Percentiles rank a stretch among this genome's conserved stretches.
Conservation (phyloP, 2,329 filamentous ascomycete species). For the Penicillium sp. region DNA sequence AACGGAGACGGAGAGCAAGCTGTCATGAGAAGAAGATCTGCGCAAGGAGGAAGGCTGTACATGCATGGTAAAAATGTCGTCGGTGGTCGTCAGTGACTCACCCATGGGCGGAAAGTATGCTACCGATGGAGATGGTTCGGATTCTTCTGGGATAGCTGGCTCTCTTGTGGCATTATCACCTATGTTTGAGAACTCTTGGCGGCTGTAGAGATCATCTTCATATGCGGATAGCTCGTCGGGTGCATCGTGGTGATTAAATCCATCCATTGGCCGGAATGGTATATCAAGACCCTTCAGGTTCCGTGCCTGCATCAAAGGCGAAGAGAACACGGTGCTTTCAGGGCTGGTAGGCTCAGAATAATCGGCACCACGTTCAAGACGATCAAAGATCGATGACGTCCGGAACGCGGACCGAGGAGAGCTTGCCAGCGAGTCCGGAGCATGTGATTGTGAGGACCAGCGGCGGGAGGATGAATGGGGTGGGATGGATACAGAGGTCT, state of each 20-base stretch:
- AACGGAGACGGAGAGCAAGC: constrained; percentile 82
- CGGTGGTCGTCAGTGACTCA: constrained; percentile 13
- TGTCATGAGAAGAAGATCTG: constrained; percentile 76
- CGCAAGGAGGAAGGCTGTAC: constrained; percentile 51
- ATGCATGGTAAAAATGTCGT: constrained; percentile 24
- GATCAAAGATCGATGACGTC: constrained; percentile 75
- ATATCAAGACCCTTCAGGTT: constrained; percentile 60
- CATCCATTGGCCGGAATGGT: constrained; percentile 46
- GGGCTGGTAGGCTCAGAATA: constrained; percentile 78
- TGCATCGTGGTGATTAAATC: constrained; percentile 16
- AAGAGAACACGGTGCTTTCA: constrained; percentile 64
- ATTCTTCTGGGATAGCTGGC: constrained; percentile 41
- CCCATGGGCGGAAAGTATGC: constrained; percentile 16
- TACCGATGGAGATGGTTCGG: constrained; percentile 29
- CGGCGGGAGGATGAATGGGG: constrained; percentile 38
- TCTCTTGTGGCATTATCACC: constrained; percentile 25
- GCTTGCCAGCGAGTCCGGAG: constrained; percentile 66
- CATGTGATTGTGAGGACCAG: constrained; percentile 43
- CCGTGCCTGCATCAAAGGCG: constrained; percentile 63
- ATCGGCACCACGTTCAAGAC: constrained; percentile 60
- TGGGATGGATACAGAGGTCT: constrained; percentile 58
- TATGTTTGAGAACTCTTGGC: constrained; percentile 11
- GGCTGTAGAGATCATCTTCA: constrained; percentile 22
- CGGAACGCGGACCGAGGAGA: constrained; percentile 75
- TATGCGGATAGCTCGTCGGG: constrained; percentile 12